Evolutionary conservation across 208 protist genomes (phyloP), one percentile per base, ranked within the genome.

Genomic region (Trypanosoma rangeli): DNA sequence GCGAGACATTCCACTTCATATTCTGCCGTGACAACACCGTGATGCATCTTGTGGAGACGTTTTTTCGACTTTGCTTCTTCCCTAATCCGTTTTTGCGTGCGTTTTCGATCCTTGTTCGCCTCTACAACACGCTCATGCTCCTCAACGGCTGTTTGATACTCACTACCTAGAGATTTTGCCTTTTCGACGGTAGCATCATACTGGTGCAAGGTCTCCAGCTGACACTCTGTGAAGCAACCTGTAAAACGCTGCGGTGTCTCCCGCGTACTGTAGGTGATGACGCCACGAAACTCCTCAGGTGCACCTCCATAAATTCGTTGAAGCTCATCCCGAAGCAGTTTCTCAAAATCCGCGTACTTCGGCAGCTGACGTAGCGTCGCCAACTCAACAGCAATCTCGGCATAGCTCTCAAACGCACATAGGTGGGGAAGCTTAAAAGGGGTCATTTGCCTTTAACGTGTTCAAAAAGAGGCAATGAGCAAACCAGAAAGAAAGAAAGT

Each of bases 341-440:
- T 60, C n/a, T 67, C 13, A 69, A 78, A 87, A 15, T 75, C 77
- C 0, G 65, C 57, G 77, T 82, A 94, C 53, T 68, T 76, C 46
- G 64, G 52, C 0, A 87, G 31, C 29, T 71, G 48, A 15, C 84
- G 79, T 24, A 94, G 64, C 22, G 55, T 37, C 35, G 66, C 73
- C 5, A 87, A 68, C n/a, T 84, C 76, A 39, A 90, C 73, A 0
- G 61, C 71, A 28, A 92, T 82, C 12, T 91, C 83, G 0, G 86
- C 82, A 48, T 79, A 57, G 20, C 68, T 60, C 13, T 74, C 42
- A 28, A 66, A 88, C 28, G 79, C 74, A 28, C 66, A 66, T 5
- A 81, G 31, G 57, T 94, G 85, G 0, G 88, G 88, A 26, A 85
- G 80, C 26, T 80, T 71, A 72, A 94, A 90, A 15, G 88, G 31